These are phyloP conservation scores for Sclerotinia trifoliorum DNA, from an alignment of 2,329 filamentous ascomycete species.

Conservation along the genomic window DNA sequence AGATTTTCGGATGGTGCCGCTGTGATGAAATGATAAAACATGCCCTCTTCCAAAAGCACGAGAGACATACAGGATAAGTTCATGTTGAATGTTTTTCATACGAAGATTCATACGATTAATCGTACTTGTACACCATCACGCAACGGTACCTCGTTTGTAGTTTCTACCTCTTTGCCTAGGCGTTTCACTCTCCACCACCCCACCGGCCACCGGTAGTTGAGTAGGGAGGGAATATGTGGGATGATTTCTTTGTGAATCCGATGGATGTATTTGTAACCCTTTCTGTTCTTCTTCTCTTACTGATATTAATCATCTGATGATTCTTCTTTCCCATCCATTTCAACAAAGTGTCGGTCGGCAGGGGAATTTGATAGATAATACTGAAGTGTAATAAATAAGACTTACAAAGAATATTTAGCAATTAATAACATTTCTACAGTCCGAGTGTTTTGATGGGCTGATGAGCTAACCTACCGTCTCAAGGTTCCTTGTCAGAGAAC, in stretches of 20 bases:
- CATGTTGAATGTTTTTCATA: background rate
- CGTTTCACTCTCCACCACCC: background rate
- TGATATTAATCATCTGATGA: background rate
- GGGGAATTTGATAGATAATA: too few species aligned
- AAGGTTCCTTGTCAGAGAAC: background rate
- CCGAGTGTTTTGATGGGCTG: background rate
- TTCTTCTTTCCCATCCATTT: background rate
- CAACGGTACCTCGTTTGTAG: background rate
- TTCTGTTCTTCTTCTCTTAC: too few species aligned
- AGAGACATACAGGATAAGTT: background rate
- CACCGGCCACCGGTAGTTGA: background rate
- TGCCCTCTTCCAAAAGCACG: background rate
- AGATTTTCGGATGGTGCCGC: background rate
- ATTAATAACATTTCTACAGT: background rate
- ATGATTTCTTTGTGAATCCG: background rate
- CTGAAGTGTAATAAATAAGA: background rate
- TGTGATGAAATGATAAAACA: background rate
- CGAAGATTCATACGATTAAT: constrained; percentile 9
- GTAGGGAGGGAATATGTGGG: background rate
- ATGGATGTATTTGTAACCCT: background rate
- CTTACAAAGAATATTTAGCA: background rate
- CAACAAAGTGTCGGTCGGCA: background rate
- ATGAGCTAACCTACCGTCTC: background rate
- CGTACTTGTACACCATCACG: background rate
- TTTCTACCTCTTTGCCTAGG: too few species aligned